phyloP scores from a whole-genome alignment of 2,329 filamentous ascomycete species.

The Colletotrichum abscissum region DNA sequence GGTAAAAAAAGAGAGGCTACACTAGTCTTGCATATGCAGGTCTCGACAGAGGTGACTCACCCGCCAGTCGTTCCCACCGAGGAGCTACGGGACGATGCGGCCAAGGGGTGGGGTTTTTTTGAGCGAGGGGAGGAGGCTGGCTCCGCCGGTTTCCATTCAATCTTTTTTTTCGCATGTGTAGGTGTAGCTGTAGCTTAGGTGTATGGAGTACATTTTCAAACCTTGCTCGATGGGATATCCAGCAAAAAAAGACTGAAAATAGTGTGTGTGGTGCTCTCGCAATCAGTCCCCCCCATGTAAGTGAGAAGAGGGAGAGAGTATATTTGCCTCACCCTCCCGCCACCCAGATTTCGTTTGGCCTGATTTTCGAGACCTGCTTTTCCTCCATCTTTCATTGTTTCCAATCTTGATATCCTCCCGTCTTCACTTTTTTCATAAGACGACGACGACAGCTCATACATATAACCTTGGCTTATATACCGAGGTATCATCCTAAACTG shows the following conservation, averaged over 20 bases:
- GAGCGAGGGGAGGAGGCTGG: slow-evolving; percentile 8
- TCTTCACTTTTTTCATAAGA: neutral
- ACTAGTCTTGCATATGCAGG: slow-evolving; percentile 35
- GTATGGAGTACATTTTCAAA: neutral
- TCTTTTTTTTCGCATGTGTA: neutral
- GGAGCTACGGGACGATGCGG: slow-evolving; percentile 33
- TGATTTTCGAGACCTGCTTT: slow-evolving; percentile 26
- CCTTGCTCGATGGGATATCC: neutral
- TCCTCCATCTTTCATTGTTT: neutral
- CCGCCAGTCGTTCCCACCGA: slow-evolving; percentile 39
- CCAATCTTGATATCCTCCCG: slow-evolving; percentile 2
- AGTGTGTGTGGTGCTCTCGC: neutral
- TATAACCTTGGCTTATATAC: neutral
- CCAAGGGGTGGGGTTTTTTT: neutral
- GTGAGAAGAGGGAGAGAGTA: slow-evolving; percentile 7
- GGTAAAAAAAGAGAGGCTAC: neutral
- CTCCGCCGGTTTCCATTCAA: neutral
- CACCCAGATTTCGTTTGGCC: slow-evolving; percentile 15
- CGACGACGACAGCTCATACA: neutral
- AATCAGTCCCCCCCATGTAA: slow-evolving; percentile 17
- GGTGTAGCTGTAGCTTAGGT: neutral
- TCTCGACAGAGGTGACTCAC: slow-evolving; percentile 41
- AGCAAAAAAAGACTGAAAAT: neutral
- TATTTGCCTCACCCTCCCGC: slow-evolving; percentile 10
- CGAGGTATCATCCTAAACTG: neutral